Conservation (phyloP, 345 rosid genomes). For the Alliaria petiolata region DNA sequence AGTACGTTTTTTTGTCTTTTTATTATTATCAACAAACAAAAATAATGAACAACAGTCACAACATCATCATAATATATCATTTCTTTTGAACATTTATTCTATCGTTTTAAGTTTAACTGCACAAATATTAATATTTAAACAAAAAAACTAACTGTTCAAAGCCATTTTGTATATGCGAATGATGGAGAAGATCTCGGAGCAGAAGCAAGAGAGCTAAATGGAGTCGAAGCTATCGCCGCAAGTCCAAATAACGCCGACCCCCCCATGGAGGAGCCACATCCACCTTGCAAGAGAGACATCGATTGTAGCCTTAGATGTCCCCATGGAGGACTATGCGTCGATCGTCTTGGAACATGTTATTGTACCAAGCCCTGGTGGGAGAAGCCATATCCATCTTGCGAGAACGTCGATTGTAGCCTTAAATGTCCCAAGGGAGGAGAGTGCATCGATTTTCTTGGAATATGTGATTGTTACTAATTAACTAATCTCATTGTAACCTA, state of each 20-base stretch:
- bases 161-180: neutral
- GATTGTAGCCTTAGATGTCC: neutral
- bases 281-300: neutral
- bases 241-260: neutral
- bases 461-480: neutral
- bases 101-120: too few species aligned
- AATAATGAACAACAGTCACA: too few species aligned
- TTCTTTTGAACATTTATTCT: too few species aligned
- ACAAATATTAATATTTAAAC: too few species aligned
- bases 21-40: too few species aligned
- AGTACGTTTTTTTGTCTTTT: constrained; percentile 6
- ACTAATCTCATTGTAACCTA: neutral
- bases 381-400: too few species aligned
- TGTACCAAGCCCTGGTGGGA: too few species aligned
- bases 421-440: constrained; percentile 1
- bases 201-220: neutral
- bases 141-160: neutral
- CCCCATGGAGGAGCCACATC: neutral
- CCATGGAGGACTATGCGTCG: too few species aligned
- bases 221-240: neutral
- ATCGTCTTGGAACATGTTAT: too few species aligned
- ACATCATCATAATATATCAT: too few species aligned
- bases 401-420: too few species aligned
- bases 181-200: constrained; percentile 10
- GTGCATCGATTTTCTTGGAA: neutral